phyloP scores from a whole-genome alignment of 1,139 yeast genomes.

The Pichia terricola region DNA sequence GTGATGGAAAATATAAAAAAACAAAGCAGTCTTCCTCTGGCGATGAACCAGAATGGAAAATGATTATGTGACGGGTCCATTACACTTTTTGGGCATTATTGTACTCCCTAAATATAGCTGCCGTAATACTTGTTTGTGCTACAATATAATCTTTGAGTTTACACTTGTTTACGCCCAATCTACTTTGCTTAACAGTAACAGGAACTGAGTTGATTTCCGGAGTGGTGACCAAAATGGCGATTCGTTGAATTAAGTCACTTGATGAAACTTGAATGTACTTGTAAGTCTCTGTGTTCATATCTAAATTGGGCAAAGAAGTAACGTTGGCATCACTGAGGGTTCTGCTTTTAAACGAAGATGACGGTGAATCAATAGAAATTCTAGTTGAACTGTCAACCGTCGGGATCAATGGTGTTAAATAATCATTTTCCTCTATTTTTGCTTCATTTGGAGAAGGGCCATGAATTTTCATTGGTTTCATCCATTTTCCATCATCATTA shows the following conservation, averaged over 20 bases:
- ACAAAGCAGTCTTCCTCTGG: too few relatives aligned
- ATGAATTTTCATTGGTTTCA: too few relatives aligned
- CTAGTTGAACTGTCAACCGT: background rate
- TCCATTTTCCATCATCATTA: background rate
- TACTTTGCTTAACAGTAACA: conserved; percentile 2
- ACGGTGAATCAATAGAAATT: background rate
- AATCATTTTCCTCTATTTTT: too few relatives aligned
- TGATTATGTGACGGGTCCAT: too few relatives aligned
- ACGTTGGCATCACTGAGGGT: too few relatives aligned
- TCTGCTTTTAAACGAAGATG: background rate
- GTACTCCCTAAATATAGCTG: conserved; percentile 8
- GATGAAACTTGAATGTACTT: conserved; percentile 18
- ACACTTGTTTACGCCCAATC: background rate
- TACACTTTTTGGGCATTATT: background rate
- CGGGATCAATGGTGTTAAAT: background rate
- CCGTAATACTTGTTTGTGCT: conserved; percentile 14
- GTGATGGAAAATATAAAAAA: too few relatives aligned
- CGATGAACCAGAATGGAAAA: too few relatives aligned
- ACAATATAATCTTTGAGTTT: conserved; percentile 13
- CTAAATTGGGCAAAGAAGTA: background rate
- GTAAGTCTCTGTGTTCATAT: conserved; percentile 17
- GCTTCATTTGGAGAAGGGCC: too few relatives aligned
- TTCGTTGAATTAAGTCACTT: conserved; percentile 12
- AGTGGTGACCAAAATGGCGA: conserved; percentile 12
- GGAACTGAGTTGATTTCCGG: conserved; percentile 20